These are phyloP conservation scores for Nakazawaea ishiwadae DNA, from an alignment of 805 yeast species.

Conservation along the genomic window DNA sequence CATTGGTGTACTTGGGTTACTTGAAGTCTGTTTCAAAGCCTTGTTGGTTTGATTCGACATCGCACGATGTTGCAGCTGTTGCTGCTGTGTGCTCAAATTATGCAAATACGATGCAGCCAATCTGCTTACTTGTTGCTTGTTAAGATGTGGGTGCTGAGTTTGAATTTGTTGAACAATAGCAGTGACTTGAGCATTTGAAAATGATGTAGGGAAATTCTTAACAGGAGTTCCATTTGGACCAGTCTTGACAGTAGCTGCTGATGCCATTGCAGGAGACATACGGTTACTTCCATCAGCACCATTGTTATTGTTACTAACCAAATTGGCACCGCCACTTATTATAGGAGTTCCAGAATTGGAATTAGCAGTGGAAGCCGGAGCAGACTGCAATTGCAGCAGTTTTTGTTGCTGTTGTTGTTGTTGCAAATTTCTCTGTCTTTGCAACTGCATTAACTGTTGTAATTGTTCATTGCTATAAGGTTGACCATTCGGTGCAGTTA, in stretches of 20 bases:
- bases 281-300: too few relatives aligned
- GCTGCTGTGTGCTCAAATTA: conserved; percentile 40
- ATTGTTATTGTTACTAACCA: background rate
- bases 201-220: conserved; percentile 14
- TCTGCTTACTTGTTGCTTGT: conserved; percentile 61
- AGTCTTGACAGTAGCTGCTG: background rate
- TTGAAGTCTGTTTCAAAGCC: conserved; percentile 14
- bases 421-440: conserved; percentile 41
- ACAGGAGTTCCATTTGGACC: background rate
- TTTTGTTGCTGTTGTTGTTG: conserved; percentile 27
- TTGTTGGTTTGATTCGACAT: conserved; percentile 7
- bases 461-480: conserved; percentile 59
- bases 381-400: conserved; percentile 7
- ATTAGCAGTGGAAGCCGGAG: conserved; percentile 19
- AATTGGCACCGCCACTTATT: background rate
- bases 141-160: conserved; percentile 56
- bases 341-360: conserved; percentile 15
- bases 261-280: conserved; percentile 5
- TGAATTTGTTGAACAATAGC: conserved; percentile 62
- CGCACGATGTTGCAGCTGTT: conserved; percentile 7
- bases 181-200: conserved; percentile 60
- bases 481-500: conserved; percentile 50
- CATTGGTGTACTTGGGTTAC: conserved; percentile 7
- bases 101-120: conserved; percentile 63
- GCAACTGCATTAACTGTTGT: conserved; percentile 50